Evolutionary conservation across 306 rosid genomes (phyloP).

Genomic region (Oemleria cerasiformis): DNA sequence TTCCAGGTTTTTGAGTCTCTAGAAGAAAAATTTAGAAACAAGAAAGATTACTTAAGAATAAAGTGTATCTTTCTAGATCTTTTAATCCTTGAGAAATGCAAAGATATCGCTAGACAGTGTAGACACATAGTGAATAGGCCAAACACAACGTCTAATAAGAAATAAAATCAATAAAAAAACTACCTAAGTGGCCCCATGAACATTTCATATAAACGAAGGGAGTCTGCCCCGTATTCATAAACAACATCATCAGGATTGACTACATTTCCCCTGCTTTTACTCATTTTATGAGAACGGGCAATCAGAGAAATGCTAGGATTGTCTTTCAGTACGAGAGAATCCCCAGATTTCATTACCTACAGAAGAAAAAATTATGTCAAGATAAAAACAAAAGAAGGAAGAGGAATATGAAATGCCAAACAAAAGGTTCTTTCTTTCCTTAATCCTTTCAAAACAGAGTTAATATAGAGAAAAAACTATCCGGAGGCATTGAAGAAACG

Average conservation of each 20-base stretch:
- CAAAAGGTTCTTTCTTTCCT: background rate
- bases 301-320: conserved; percentile 63
- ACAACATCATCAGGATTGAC: conserved; percentile 93
- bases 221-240: conserved; percentile 94
- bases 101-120: background rate
- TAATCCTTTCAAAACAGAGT: background rate
- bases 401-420: conserved; percentile 10
- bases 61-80: background rate
- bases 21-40: conserved; percentile 18
- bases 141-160: conserved; percentile 15
- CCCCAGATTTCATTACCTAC: conserved; percentile 78
- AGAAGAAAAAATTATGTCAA: conserved; percentile 19
- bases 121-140: background rate
- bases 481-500: conserved; percentile 17
- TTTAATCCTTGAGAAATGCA: conserved; percentile 5
- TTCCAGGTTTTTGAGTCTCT: conserved; percentile 93
- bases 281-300: conserved; percentile 93
- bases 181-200: conserved; percentile 98
- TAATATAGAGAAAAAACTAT: conserved; percentile 19
- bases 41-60: conserved; percentile 14
- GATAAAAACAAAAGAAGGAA: conserved; percentile 13
- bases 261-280: conserved; percentile 96
- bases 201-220: conserved; percentile 98
- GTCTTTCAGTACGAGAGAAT: conserved; percentile 82
- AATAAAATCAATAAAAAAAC: conserved; percentile 15